Conservation (phyloP, 116 monocot genomes). For the Papilionanthe hybrid region DNA sequence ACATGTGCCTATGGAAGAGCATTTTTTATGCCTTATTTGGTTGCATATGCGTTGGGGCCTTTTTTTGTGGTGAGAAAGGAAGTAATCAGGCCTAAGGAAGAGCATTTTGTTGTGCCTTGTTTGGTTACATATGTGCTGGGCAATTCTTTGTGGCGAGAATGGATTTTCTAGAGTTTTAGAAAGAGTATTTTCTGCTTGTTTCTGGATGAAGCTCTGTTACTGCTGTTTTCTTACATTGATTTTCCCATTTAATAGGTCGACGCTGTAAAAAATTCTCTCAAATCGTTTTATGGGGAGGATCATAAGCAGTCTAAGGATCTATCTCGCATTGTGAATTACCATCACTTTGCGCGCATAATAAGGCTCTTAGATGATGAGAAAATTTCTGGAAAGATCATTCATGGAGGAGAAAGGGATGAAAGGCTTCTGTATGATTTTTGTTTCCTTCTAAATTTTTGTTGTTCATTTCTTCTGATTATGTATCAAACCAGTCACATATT, state of each 20-base stretch:
- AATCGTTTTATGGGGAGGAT: constrained; percentile 75
- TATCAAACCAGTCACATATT: neutral
- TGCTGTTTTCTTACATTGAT: neutral
- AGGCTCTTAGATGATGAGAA: constrained; percentile 70
- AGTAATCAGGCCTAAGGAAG: no score
- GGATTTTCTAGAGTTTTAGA: no score
- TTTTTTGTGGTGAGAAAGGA: no score
- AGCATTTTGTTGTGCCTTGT: no score
- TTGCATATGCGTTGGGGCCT: no score
- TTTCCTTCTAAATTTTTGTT: neutral
- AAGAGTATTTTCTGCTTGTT: no score
- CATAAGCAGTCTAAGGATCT: constrained; percentile 62
- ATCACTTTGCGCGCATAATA: constrained; percentile 60
- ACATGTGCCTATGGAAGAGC: no score
- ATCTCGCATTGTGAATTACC: constrained; percentile 75
- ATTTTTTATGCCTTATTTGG: no score
- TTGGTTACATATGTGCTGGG: no score
- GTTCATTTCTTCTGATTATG: neutral
- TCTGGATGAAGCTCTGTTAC: neutral
- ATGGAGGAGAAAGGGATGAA: constrained; percentile 69
- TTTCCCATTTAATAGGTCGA: constrained; percentile 38
- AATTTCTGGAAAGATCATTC: constrained; percentile 54
- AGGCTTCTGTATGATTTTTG: constrained; percentile 50
- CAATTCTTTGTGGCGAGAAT: no score
- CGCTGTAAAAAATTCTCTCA: constrained; percentile 46